Base-by-base conservation (phyloP, 306 rosid species). In the Prunus mongolica region DNA sequence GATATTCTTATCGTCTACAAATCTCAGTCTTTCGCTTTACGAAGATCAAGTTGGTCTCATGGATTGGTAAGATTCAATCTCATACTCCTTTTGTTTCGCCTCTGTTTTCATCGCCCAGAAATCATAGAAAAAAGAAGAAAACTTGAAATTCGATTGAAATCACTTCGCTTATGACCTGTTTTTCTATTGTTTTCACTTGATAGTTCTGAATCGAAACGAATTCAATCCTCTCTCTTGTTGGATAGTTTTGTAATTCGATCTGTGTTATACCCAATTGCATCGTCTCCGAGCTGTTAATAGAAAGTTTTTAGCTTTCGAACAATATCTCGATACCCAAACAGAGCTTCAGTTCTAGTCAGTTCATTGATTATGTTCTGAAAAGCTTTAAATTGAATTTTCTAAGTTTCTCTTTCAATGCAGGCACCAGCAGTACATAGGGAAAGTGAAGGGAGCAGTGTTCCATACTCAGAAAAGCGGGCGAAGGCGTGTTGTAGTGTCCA, bases 11-110 rank as follows among this genome's bases (percentile, higher is more conserved):
- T 82, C 84, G 0, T 79, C 49, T 4, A 47, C 84, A 46, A 66
- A 79, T 62, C 79, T 82, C 66, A 64, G 74, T 79, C 76, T 57
- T 51, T 91, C 99, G 24, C 88, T 96, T 2, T 89, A 83, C 83
- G 93, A 92, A 88, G 99, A 96, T 89, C 99, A 96, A 88, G 91
- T 88, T 30, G 99, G 98, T 65, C 99, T 92, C 71, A 85, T 89
- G 91, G 99, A 92, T 81, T 96, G 99, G 99, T 96, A 61, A 77
- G 76, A 86, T 80, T 78, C 82, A 51, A 60, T 71, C 72, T 76
- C 81, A 6, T n/a, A 22, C 3, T 65, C 51, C 73, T 20, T 47
- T 50, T 13, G 4, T 20, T 4, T 3, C 2, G 14, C 78, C 50
- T 13, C 69, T 38, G 38, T 41, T 82, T 74, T 68, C n/a, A 65